phyloP scores from a whole-genome alignment of 306 rosid species.

The Quillaja saponaria region DNA sequence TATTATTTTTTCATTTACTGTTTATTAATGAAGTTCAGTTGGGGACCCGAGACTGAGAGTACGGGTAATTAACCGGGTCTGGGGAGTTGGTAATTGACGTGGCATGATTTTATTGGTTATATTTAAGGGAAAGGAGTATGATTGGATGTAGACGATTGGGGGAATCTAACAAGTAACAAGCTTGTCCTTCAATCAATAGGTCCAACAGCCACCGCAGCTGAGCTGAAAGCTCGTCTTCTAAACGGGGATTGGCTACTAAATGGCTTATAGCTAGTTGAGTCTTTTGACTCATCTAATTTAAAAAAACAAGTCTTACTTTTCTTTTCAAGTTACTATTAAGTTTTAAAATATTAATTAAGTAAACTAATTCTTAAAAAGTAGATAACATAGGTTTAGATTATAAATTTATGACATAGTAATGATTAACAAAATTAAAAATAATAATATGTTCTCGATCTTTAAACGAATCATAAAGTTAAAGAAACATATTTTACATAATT shows the following conservation, averaged over 20 bases:
- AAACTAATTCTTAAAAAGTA: too few relatives aligned
- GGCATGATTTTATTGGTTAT: conserved; percentile 9
- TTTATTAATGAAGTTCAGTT: neutral
- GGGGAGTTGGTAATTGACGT: conserved; percentile 26
- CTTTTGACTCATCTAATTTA: too few relatives aligned
- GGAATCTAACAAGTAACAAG: conserved; percentile 19
- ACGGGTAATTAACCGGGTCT: neutral
- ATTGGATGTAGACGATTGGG: neutral
- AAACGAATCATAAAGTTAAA: too few relatives aligned
- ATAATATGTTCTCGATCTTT: too few relatives aligned
- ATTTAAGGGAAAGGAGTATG: neutral
- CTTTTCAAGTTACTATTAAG: too few relatives aligned
- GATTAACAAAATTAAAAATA: too few relatives aligned
- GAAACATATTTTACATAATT: too few relatives aligned
- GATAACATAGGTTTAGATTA: too few relatives aligned
- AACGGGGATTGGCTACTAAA: neutral
- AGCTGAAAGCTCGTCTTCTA: neutral
- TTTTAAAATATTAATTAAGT: too few relatives aligned
- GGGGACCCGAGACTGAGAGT: too few relatives aligned
- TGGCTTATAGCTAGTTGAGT: neutral
- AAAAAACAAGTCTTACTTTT: too few relatives aligned
- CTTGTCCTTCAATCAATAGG: conserved; percentile 1
- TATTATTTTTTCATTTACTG: conserved; percentile 33
- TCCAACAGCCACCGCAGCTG: conserved; percentile 27
- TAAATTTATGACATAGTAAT: too few relatives aligned